phyloP scores from a whole-genome alignment of 352 stramenopile species.

The Phytophthora pinifolia region DNA sequence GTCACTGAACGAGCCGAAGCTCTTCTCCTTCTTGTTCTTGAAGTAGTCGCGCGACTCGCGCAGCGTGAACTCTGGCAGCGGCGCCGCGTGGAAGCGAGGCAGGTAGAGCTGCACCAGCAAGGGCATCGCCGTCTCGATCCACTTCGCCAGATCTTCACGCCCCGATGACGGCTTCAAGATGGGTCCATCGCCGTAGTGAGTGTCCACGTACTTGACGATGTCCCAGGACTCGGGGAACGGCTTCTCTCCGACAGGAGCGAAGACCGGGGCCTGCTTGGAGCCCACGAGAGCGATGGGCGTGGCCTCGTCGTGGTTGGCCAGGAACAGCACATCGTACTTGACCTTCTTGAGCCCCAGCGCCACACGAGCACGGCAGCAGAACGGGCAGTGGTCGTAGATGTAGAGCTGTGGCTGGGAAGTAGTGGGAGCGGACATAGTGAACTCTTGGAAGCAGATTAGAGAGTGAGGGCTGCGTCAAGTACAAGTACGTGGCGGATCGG shows the following conservation, averaged over 20 bases:
- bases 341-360: slow-evolving; percentile 56
- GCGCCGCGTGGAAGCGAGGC: slow-evolving; percentile 41
- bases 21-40: slow-evolving; percentile 51
- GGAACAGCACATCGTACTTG: slow-evolving; percentile 34
- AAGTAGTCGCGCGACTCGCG: slow-evolving; percentile 54
- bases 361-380: slow-evolving; percentile 52
- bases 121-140: slow-evolving; percentile 34
- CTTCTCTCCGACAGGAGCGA: slow-evolving; percentile 39
- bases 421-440: slow-evolving; percentile 7
- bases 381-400: slow-evolving; percentile 63
- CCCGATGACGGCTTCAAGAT: slow-evolving; percentile 36
- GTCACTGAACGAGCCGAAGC: slow-evolving; percentile 41
- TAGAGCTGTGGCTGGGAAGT: slow-evolving; percentile 37
- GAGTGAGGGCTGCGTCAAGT: not conserved
- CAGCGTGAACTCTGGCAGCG: slow-evolving; percentile 48
- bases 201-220: slow-evolving; percentile 59
- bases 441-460: slow-evolving; percentile 11
- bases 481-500: not conserved
- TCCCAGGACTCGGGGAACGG: slow-evolving; percentile 60
- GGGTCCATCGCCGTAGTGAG: slow-evolving; percentile 35
- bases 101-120: slow-evolving; percentile 38
- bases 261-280: slow-evolving; percentile 51
- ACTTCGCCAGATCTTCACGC: slow-evolving; percentile 45
- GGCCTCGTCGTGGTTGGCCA: slow-evolving; percentile 56
- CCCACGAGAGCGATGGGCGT: slow-evolving; percentile 50